phyloP scores from a whole-genome alignment of 176 grass and related monocot genomes.

The Tuctoria greenei region DNA sequence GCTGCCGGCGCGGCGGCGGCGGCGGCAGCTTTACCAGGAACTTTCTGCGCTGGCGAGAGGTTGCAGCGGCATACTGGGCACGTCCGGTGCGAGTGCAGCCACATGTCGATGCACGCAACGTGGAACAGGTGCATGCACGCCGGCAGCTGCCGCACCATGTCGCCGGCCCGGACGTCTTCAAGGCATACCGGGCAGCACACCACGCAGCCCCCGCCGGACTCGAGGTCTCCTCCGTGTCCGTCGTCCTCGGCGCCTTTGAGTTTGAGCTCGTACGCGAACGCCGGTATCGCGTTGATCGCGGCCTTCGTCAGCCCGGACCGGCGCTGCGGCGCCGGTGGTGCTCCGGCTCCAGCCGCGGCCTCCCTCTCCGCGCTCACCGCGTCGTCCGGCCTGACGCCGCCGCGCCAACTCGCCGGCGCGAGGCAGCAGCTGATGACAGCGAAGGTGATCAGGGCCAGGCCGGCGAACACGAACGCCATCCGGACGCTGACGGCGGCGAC shows the following conservation, averaged over 20 bases:
- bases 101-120: constrained; percentile 47
- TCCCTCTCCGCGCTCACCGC: not conserved
- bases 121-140: constrained; percentile 46
- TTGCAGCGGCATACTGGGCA: constrained; percentile 50
- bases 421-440: constrained; percentile 20
- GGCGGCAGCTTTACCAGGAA: too few relatives aligned
- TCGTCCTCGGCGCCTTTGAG: not conserved
- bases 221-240: not conserved
- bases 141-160: constrained; percentile 48
- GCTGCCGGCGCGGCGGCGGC: too few relatives aligned
- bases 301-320: constrained; percentile 17
- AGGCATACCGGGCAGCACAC: constrained; percentile 57
- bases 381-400: not conserved
- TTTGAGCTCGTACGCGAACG: constrained; percentile 24
- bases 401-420: constrained; percentile 13
- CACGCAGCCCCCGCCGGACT: not conserved
- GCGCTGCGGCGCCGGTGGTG: not conserved
- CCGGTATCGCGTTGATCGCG: not conserved
- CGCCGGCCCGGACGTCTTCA: constrained; percentile 28
- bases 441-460: not conserved
- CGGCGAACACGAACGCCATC: not conserved
- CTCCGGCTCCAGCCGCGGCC: not conserved
- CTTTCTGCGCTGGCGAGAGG: constrained; percentile 4
- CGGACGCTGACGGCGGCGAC: constrained; percentile 23
- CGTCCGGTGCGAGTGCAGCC: constrained; percentile 48